A percentile compares a stretch with the other conserved stretches of the same genome.
These are phyloP conservation scores for Xerocomellus chrysenteron DNA, from an alignment of 768 basidiomycete species.

Conservation along the genomic window DNA sequence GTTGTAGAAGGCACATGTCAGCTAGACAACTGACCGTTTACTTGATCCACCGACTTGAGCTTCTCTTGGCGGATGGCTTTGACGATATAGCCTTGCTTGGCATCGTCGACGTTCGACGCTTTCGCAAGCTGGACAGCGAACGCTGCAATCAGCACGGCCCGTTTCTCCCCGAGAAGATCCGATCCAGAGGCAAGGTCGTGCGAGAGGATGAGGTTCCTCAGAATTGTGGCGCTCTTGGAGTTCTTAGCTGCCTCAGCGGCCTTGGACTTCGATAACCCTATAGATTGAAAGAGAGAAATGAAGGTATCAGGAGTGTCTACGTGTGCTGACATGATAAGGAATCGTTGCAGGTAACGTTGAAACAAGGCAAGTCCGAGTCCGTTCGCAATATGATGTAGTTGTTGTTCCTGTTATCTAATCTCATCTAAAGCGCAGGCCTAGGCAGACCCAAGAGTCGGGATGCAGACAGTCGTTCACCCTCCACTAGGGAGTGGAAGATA, in stretches of 20 bases:
- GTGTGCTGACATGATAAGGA: slow-evolving; percentile 15
- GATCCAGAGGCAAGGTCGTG: slow-evolving; percentile 41
- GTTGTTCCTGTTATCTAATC: slow-evolving; percentile 22
- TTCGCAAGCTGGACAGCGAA: slow-evolving; percentile 66
- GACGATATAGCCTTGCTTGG: slow-evolving; percentile 62
- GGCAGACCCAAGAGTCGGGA: too few relatives aligned
- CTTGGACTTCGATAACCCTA: slow-evolving; percentile 74
- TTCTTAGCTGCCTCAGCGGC: slow-evolving; percentile 82
- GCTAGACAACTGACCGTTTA: slow-evolving; percentile 59
- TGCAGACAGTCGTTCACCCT: too few relatives aligned
- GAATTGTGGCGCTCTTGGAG: slow-evolving; percentile 67
- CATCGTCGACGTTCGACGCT: slow-evolving; percentile 43
- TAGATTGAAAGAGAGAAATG: slow-evolving; percentile 61
- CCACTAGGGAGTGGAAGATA: slow-evolving; percentile 25
- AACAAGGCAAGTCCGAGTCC: not conserved
- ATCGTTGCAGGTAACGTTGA: not conserved
- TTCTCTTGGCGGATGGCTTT: slow-evolving; percentile 68
- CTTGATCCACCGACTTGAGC: slow-evolving; percentile 82
- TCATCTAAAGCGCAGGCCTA: not conserved
- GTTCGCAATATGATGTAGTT: not conserved
- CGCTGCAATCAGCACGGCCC: slow-evolving; percentile 65
- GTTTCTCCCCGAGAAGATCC: slow-evolving; percentile 70
- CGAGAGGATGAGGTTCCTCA: slow-evolving; percentile 67
- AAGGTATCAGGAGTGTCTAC: slow-evolving; percentile 10
- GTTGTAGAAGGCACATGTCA: not conserved